Conservation (phyloP, 2,329 filamentous ascomycete genomes). For the Monosporascus sp. region DNA sequence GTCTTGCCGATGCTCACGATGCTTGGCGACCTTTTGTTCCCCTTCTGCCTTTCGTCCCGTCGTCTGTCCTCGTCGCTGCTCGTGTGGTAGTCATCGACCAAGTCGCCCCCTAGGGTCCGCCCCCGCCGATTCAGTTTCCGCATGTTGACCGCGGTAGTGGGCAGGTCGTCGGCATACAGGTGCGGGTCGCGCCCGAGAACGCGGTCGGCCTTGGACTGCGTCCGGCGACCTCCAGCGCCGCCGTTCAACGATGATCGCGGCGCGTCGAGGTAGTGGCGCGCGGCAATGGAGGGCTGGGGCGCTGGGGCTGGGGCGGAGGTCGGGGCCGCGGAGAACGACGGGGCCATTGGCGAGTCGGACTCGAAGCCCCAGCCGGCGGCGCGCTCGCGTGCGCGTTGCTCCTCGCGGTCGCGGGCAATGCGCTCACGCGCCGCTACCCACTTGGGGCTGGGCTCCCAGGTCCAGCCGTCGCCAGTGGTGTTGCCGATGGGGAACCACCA, state of each 20-base stretch:
- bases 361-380: constrained; percentile 60
- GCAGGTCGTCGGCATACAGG: constrained; percentile 45
- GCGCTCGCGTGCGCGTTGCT: constrained; percentile 58
- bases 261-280: constrained; percentile 26
- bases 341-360: constrained; percentile 22
- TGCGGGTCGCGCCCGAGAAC: constrained; percentile 52
- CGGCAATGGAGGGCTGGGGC: constrained; percentile 20
- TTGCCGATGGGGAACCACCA: constrained; percentile 81
- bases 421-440: constrained; percentile 70
- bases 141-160: constrained; percentile 37
- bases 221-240: constrained; percentile 25
- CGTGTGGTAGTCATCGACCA: constrained; percentile 23
- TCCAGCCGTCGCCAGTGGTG: constrained; percentile 88
- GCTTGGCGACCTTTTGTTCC: constrained; percentile 41
- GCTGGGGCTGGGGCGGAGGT: constrained; percentile 5
- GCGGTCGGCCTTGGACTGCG: constrained; percentile 52
- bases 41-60: constrained; percentile 31
- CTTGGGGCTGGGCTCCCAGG: constrained; percentile 77
- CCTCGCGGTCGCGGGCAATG: constrained; percentile 51
- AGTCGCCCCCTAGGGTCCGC: constrained; percentile 35
- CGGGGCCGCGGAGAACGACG: constrained; percentile 11
- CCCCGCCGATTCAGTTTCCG: constrained; percentile 42
- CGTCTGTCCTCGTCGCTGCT: constrained; percentile 28
- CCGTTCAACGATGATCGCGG: constrained; percentile 9
- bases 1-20: constrained; percentile 29